phyloP scores from a whole-genome alignment of 176 grass and related monocot species.

The Miscanthus lutarioriparius region DNA sequence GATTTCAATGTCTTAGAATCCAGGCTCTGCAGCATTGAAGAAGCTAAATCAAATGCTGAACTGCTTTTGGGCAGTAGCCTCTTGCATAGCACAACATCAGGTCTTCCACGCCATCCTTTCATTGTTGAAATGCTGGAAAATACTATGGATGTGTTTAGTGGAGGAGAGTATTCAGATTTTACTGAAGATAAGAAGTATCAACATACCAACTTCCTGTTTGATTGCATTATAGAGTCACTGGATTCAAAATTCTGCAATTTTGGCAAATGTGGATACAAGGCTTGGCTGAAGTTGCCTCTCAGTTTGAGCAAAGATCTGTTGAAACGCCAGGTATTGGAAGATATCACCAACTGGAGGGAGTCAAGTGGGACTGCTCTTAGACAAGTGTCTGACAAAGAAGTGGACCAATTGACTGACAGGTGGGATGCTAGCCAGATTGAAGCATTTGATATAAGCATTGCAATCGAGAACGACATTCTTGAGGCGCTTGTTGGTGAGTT shows the following conservation, averaged over 20 bases:
- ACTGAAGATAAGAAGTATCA: slow-evolving; percentile 44
- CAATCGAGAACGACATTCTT: slow-evolving; percentile 68
- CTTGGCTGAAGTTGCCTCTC: slow-evolving; percentile 36
- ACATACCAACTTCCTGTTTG: slow-evolving; percentile 59
- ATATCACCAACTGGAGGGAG: slow-evolving; percentile 54
- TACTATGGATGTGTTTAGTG: slow-evolving; percentile 24
- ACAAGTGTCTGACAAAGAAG: slow-evolving; percentile 50
- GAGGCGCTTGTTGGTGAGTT: slow-evolving; percentile 59
- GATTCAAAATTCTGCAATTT: slow-evolving; percentile 56
- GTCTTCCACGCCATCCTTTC: slow-evolving; percentile 39
- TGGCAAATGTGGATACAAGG: slow-evolving; percentile 61
- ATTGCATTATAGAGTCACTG: slow-evolving; percentile 77
- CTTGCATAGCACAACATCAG: slow-evolving; percentile 2
- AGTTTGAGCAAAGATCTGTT: slow-evolving; percentile 44
- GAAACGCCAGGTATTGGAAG: slow-evolving; percentile 42
- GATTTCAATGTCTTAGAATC: slow-evolving; percentile 44
- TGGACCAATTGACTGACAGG: slow-evolving; percentile 35
- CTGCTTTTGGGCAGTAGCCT: slow-evolving; percentile 41
- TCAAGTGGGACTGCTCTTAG: slow-evolving; percentile 29
- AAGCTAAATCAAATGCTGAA: slow-evolving; percentile 55
- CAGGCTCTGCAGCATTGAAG: slow-evolving; percentile 44
- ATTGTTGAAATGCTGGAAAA: slow-evolving; percentile 56
- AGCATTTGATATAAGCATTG: slow-evolving; percentile 60
- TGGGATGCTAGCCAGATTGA: slow-evolving; percentile 47
- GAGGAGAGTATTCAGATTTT: neutral